Evolutionary conservation across 2,329 filamentous ascomycete genomes (phyloP), one percentile per base, ranked within the genome.

Genomic region (Trichothecium sympodiale): DNA sequence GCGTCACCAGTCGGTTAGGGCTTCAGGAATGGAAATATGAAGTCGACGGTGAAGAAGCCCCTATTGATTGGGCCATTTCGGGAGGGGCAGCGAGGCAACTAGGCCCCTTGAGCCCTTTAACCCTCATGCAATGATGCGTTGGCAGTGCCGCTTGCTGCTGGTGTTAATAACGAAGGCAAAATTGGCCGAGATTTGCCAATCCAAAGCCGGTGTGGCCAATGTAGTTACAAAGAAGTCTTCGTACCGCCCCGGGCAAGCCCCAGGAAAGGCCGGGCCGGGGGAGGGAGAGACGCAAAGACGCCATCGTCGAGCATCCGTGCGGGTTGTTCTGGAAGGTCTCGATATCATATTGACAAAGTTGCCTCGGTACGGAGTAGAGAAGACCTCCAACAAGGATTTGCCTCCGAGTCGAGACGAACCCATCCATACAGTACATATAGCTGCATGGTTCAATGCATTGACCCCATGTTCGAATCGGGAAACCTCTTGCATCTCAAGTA

Each of bases 71-170:
- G 46, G 28, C 34, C 12, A 31, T 15, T 8, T 16, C 17, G 41
- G 31, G 39, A 50, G 43, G 45, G 50, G 48, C 45, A 51, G 51
- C 55, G 55, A 60, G 54, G 55, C 54, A 57, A 55, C 56, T 57
- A 59, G 48, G 46, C 49, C 51, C 52, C 29, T n/a, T 36, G 33
- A 57, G 59, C 59, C 50, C 55, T 58, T 58, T 53, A 59, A 59
- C 58, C 60, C 64, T 69, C 68, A 83, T 79, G 79, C 77, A 81
- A 59, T 75, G 77, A 81, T 83, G 79, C 77, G 78, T 74, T 83
- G 79, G 76, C 78, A 82, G 59, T 74, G 69, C 71, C 59, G 51
- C 47, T 52, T 63, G 63, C 52, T 62, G 63, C 71, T 65, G 64
- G 69, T 63, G 67, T 69, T 70, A 66, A 33, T 37, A 33, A 31